phyloP scores from a whole-genome alignment of 441 rosid genomes.

The Omphalea diandra region DNA sequence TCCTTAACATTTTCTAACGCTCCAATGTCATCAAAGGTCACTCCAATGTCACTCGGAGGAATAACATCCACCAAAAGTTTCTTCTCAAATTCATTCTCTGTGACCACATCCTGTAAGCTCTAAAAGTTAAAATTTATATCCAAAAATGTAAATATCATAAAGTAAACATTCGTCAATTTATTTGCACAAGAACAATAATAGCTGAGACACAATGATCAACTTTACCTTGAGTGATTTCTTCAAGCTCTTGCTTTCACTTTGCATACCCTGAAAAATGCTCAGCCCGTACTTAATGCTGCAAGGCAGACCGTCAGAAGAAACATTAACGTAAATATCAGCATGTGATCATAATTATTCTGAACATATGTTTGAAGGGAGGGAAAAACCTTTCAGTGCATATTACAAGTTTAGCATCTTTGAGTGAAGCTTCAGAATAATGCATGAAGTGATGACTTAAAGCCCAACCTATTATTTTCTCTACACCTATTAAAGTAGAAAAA shows the following conservation, averaged over 20 bases:
- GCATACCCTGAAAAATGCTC: slow-evolving; percentile 72
- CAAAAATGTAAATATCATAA: background rate
- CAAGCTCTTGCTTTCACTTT: slow-evolving; percentile 77
- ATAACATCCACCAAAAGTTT: slow-evolving; percentile 93
- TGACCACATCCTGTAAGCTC: slow-evolving; percentile 79
- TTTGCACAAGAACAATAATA: background rate
- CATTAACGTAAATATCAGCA: slow-evolving; percentile 9
- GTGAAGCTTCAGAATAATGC: slow-evolving; percentile 60
- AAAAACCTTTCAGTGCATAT: slow-evolving; percentile 78
- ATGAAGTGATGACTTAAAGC: slow-evolving; percentile 79
- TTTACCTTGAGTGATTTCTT: slow-evolving; percentile 94
- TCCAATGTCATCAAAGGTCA: slow-evolving; percentile 94
- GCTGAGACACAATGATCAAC: slow-evolving; percentile 7
- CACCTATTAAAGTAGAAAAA: slow-evolving; percentile 46
- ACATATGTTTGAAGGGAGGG: background rate
- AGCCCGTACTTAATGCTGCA: slow-evolving; percentile 80
- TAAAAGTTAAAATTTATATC: slow-evolving; percentile 1
- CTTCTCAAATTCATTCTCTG: slow-evolving; percentile 99
- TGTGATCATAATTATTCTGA: slow-evolving; percentile 1
- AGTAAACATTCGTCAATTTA: background rate
- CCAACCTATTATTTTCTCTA: slow-evolving; percentile 96
- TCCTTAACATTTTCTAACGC: slow-evolving; percentile 98
- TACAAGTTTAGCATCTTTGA: slow-evolving; percentile 64
- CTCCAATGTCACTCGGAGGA: slow-evolving; percentile 95
- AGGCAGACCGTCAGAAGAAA: slow-evolving; percentile 15